Evolutionary conservation across 2,329 filamentous ascomycete genomes (phyloP), one percentile per base, ranked within the genome.

Genomic region (Aspergillus uvarum): DNA sequence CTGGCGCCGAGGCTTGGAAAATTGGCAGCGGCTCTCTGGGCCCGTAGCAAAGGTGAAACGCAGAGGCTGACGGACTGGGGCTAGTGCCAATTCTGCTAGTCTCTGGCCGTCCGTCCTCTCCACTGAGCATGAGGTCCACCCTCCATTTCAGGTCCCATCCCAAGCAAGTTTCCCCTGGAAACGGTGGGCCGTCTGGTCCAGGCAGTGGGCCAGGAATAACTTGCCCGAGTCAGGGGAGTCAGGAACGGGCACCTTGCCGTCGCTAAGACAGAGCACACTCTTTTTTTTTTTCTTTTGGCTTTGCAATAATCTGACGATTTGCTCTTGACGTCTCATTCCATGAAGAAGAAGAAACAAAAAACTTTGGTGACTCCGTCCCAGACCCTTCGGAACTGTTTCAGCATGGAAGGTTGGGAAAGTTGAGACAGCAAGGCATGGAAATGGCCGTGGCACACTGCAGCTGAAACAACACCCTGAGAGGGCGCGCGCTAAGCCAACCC

Each of bases 401-500:
- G 38, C 38, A 16, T n/a, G 38, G 38, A 19, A 44, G 16, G 38
- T 44, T 12, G 38, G 32, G 38, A 16, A 44, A 44, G 38, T 44
- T 44, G 38, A 44, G 38, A 44, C 38, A 19, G 14, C 14, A 19
- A 24, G 16, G 35, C 26, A 44, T 35, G 24, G 47, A 32, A 38
- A n/a, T 54, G 22, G 52, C 38, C 22, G 24, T 55, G 26, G 53
- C 26, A 49, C 49, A 47, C 21, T 22, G 35, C 62, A 64, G 62
- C 63, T 72, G 69, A 72, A 72, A 72, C 69, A 35, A 63, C 56
- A 54, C 51, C 58, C 35, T 38, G n/a, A 32, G 53, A 55, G 53
- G 52, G 64, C 52, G 60, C 58, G 63, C 64, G 62, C 64, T 63
- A 64, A 58, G 54, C 56, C 55, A 55, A 57, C 48, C 55, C 59